phyloP scores from a whole-genome alignment of 164 flowering plant genomes.

The Stephania japonica region DNA sequence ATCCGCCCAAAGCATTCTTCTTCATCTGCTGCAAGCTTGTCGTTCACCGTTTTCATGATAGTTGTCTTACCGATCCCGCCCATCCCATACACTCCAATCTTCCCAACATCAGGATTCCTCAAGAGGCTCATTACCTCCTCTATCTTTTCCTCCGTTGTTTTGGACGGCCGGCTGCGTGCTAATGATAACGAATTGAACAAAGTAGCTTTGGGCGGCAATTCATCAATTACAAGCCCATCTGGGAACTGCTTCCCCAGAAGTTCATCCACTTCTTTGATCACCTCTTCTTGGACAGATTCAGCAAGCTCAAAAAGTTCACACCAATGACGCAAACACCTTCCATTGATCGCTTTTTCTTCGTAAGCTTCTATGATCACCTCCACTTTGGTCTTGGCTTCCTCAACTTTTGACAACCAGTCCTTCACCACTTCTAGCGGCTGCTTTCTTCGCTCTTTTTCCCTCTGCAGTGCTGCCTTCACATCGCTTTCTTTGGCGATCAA shows the following conservation, averaged over 20 bases:
- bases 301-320: neutral
- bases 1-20: constrained; percentile 3
- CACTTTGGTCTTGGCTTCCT: neutral
- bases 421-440: neutral
- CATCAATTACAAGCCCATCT: neutral
- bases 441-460: neutral
- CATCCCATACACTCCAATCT: constrained; percentile 18
- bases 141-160: neutral
- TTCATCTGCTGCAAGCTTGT: neutral
- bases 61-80: constrained; percentile 18
- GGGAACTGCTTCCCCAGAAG: constrained; percentile 8
- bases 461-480: neutral
- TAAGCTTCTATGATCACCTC: neutral
- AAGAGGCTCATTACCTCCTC: constrained; percentile 5
- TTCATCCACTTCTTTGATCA: neutral
- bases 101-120: neutral
- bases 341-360: neutral
- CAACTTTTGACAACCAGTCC: constrained; percentile 12
- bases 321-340: neutral
- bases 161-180: neutral
- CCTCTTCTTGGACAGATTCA: neutral
- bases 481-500: constrained; percentile 4
- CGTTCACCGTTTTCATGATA: constrained; percentile 13
- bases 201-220: neutral
- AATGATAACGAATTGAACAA: neutral